Percentiles rank a stretch among this genome's conserved stretches.
Evolutionary conservation across 768 basidiomycete species (phyloP).

Genomic region (Lentinula raphanica): DNA sequence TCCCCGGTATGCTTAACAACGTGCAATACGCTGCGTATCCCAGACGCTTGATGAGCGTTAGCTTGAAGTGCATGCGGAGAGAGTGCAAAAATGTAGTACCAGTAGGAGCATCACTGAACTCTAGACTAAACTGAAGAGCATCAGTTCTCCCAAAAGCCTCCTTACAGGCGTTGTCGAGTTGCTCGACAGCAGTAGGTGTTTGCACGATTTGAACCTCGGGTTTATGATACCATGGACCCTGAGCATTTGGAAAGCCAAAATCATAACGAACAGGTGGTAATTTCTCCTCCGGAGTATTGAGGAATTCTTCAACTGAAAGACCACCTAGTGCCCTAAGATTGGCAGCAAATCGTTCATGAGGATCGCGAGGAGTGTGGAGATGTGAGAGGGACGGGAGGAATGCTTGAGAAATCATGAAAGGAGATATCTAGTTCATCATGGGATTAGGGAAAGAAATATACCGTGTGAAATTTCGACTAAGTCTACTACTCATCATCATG

Average conservation of each 20-base stretch:
- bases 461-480: not conserved
- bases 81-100: not conserved
- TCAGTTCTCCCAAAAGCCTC: not conserved
- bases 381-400: no score
- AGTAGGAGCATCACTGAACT: not conserved
- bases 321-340: not conserved
- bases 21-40: not conserved
- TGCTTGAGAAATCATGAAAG: no score
- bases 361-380: no score
- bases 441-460: not conserved
- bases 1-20: not conserved
- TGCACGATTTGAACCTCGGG: not conserved
- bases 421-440: no score
- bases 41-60: not conserved
- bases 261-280: slow-evolving; percentile 7
- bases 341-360: not conserved
- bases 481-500: not conserved
- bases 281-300: not conserved
- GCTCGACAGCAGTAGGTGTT: not conserved
- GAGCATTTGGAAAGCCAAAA: not conserved
- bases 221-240: not conserved
- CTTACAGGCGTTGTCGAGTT: not conserved
- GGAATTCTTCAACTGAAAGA: slow-evolving; percentile 2
- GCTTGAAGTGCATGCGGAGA: not conserved
- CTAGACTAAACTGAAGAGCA: not conserved